Evolutionary conservation across 495 filamentous ascomycete species (phyloP).

Genomic region (Penicillium canariense): DNA sequence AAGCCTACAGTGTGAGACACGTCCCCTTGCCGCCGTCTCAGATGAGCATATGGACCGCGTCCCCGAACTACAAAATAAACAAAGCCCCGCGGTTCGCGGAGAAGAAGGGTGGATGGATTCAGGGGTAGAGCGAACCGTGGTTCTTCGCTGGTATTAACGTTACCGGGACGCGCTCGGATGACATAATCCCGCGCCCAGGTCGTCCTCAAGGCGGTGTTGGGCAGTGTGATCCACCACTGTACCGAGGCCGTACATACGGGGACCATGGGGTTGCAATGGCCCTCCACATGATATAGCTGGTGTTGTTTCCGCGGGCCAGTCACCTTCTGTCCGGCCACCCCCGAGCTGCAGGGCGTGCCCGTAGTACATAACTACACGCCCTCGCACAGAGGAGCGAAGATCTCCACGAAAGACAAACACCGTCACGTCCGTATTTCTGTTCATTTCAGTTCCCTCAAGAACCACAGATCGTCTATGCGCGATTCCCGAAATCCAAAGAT

Average conservation of each 20-base stretch:
- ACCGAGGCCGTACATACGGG: not conserved
- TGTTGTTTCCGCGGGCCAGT: not conserved
- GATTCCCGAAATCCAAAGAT: not conserved
- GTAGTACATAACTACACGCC: not conserved
- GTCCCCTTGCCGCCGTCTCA: slow-evolving; percentile 14
- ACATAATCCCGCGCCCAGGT: slow-evolving; percentile 8
- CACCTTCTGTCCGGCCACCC: not conserved
- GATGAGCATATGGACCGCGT: no score
- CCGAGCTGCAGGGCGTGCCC: not conserved
- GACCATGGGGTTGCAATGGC: not conserved
- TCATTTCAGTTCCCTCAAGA: not conserved
- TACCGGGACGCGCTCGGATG: not conserved
- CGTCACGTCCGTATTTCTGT: slow-evolving; percentile 8
- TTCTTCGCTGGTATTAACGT: slow-evolving; percentile 11
- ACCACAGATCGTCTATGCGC: slow-evolving; percentile 6
- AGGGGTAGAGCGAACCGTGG: slow-evolving; percentile 41
- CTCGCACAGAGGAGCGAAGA: not conserved
- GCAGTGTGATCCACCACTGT: not conserved
- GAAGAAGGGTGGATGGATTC: slow-evolving; percentile 15
- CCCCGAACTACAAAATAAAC: slow-evolving; percentile 30
- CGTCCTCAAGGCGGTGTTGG: no score
- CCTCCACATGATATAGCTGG: not conserved
- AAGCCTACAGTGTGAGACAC: no score
- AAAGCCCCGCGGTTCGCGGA: slow-evolving; percentile 21
- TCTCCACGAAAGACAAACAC: not conserved